These are phyloP conservation scores for Clathrospora elynae DNA, from an alignment of 2,329 filamentous ascomycete genomes.

Conservation along the genomic window DNA sequence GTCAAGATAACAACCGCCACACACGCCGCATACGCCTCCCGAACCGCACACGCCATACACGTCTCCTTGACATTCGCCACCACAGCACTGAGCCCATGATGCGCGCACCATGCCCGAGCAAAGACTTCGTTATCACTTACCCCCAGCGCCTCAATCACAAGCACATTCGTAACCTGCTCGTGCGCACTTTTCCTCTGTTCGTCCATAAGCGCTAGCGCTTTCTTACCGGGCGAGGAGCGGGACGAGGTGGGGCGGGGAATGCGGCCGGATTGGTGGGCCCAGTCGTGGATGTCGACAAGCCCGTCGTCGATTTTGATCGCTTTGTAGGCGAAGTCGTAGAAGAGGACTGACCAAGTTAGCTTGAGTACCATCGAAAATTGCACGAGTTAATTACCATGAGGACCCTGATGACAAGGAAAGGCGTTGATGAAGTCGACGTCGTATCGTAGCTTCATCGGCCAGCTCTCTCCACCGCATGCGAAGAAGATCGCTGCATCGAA, in stretches of 20 bases:
- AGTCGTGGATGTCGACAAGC: slow-evolving; percentile 68
- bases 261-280: slow-evolving; percentile 56
- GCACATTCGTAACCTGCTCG: slow-evolving; percentile 62
- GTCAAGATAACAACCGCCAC: slow-evolving; percentile 72
- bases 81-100: slow-evolving; percentile 73
- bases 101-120: slow-evolving; percentile 75
- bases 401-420: slow-evolving; percentile 50
- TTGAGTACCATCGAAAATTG: not conserved
- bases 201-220: slow-evolving; percentile 34
- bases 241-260: slow-evolving; percentile 36
- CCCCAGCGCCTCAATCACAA: slow-evolving; percentile 74
- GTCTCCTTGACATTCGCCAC: slow-evolving; percentile 72
- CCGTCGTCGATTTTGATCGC: slow-evolving; percentile 65
- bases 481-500: slow-evolving; percentile 50
- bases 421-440: slow-evolving; percentile 51
- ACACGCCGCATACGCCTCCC: slow-evolving; percentile 76
- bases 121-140: slow-evolving; percentile 77
- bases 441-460: slow-evolving; percentile 47
- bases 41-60: slow-evolving; percentile 74
- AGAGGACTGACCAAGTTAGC: slow-evolving; percentile 58
- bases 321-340: slow-evolving; percentile 70
- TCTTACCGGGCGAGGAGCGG: slow-evolving; percentile 41
- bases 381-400: slow-evolving; percentile 41
- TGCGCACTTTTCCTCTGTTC: slow-evolving; percentile 31
- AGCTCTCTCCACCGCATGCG: slow-evolving; percentile 48